phyloP scores from a whole-genome alignment of 2,329 filamentous ascomycete genomes.

The Penicillium nordicum region DNA sequence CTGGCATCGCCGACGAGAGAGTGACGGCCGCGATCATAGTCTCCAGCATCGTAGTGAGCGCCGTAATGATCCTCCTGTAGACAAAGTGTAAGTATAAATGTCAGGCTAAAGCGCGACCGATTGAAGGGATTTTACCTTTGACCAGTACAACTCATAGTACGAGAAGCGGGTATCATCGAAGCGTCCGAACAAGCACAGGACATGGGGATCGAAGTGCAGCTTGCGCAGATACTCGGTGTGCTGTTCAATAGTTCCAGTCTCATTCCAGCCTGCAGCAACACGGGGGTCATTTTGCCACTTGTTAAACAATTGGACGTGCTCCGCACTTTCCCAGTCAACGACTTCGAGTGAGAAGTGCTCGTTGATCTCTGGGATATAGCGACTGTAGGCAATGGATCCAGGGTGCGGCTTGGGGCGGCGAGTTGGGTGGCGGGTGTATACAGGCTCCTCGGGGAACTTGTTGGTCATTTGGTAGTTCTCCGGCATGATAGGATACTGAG shows the following conservation, averaged over 20 bases:
- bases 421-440: conserved; percentile 66
- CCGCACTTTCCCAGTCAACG: conserved; percentile 61
- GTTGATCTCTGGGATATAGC: conserved; percentile 71
- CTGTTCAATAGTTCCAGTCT: conserved; percentile 71
- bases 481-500: conserved; percentile 30
- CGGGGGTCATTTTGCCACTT: conserved; percentile 81
- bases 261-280: conserved; percentile 75
- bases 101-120: neutral
- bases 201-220: conserved; percentile 68
- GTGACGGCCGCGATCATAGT: conserved; percentile 59
- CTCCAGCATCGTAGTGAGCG: conserved; percentile 54
- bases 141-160: conserved; percentile 81
- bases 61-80: conserved; percentile 58
- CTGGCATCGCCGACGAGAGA: conserved; percentile 56
- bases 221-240: conserved; percentile 68
- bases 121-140: conserved; percentile 50
- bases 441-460: conserved; percentile 46
- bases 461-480: conserved; percentile 46
- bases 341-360: conserved; percentile 77
- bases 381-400: conserved; percentile 70
- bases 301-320: conserved; percentile 70
- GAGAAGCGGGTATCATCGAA: conserved; percentile 70
- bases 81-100: conserved; percentile 1
- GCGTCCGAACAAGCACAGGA: conserved; percentile 64
- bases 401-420: conserved; percentile 69